Conservation (phyloP, 176 grass and related monocot species). For the Oryza brachyantha region DNA sequence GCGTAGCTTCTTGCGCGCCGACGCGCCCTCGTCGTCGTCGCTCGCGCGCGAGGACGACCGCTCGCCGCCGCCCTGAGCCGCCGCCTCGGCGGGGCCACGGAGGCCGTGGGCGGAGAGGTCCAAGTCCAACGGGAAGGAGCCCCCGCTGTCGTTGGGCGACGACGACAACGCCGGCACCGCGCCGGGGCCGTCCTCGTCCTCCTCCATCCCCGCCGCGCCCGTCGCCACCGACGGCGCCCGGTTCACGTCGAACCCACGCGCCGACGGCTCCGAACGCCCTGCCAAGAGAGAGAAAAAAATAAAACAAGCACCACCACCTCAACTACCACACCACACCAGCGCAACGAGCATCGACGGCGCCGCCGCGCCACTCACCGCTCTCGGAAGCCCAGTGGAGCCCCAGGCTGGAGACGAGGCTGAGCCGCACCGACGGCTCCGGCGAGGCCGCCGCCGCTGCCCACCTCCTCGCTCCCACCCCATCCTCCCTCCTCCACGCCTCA, state of each 20-base stretch:
- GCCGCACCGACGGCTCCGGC: conserved; percentile 46
- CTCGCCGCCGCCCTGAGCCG: conserved; percentile 22
- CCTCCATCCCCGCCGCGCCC: conserved; percentile 6
- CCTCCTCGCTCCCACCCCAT: background rate
- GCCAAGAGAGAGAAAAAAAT: too few relatives aligned
- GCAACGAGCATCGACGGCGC: background rate
- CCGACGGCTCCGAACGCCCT: conserved; percentile 34
- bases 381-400: conserved; percentile 47
- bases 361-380: background rate
- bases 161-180: conserved; percentile 42
- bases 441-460: background rate
- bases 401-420: conserved; percentile 45
- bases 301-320: background rate
- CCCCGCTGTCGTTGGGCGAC: conserved; percentile 62
- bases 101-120: conserved; percentile 30
- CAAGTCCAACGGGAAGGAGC: conserved; percentile 53
- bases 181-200: conserved; percentile 30
- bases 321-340: background rate
- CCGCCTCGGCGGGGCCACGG: background rate
- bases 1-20: conserved; percentile 61
- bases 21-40: conserved; percentile 65
- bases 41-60: conserved; percentile 48
- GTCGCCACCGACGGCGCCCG: conserved; percentile 31
- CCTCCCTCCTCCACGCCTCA: conserved; percentile 7
- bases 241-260: conserved; percentile 79